phyloP scores from a whole-genome alignment of 2,329 filamentous ascomycete genomes.

The Aspergillus luchuensis region DNA sequence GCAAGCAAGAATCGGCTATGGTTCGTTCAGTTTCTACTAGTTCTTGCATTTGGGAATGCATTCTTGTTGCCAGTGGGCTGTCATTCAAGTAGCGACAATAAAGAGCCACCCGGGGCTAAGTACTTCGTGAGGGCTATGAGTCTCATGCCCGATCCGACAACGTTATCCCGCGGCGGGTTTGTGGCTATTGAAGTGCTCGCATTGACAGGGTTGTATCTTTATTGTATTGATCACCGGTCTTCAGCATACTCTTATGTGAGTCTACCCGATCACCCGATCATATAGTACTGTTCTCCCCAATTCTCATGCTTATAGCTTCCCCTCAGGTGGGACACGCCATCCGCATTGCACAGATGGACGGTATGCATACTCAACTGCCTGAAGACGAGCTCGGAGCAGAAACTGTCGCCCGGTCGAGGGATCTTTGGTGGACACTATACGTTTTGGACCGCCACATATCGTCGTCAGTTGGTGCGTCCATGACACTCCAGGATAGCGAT shows the following conservation, averaged over 20 bases:
- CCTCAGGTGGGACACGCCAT: conserved; percentile 44
- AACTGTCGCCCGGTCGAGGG: conserved; percentile 38
- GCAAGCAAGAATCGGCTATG: conserved; percentile 27
- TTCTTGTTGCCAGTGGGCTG: conserved; percentile 8
- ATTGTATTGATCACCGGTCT: conserved; percentile 39
- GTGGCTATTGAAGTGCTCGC: conserved; percentile 41
- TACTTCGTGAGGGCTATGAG: conserved; percentile 35
- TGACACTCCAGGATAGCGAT: conserved; percentile 43
- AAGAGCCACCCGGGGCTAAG: conserved; percentile 20
- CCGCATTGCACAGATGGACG: conserved; percentile 46
- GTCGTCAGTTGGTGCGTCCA: conserved; percentile 43
- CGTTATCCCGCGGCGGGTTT: no score
- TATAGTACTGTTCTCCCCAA: neutral
- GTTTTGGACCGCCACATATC: conserved; percentile 47
- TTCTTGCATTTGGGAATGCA: conserved; percentile 22
- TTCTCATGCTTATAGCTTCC: neutral
- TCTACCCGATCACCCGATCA: conserved; percentile 19
- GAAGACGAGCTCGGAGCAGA: conserved; percentile 38
- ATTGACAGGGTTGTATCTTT: conserved; percentile 42
- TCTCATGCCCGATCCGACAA: conserved; percentile 23
- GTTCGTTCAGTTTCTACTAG: conserved; percentile 21
- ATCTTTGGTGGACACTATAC: conserved; percentile 48
- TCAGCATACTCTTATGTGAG: conserved; percentile 36
- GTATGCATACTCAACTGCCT: conserved; percentile 45
- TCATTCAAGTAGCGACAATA: conserved; percentile 7